phyloP scores from a whole-genome alignment of 441 rosid genomes.

The Croton setiger region DNA sequence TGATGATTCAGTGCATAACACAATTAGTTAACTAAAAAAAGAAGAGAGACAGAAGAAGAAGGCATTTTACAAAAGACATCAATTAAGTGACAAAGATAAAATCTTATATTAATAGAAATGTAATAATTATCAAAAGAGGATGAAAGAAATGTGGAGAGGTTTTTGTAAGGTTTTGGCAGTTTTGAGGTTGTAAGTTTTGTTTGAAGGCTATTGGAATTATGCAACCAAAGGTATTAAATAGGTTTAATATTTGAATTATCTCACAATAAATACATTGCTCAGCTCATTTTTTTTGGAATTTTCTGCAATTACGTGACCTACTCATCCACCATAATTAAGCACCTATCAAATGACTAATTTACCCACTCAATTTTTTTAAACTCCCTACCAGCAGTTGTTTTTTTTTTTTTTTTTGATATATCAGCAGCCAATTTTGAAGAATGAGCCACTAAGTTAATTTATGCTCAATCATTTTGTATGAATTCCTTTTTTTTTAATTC shows the following conservation, averaged over 20 bases:
- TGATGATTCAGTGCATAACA: conserved; percentile 18
- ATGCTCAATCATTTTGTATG: not conserved
- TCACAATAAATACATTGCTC: conserved; percentile 12
- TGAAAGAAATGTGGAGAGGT: conserved; percentile 6
- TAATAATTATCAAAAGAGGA: not conserved
- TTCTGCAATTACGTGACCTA: conserved; percentile 18
- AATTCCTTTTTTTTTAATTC: too few relatives aligned
- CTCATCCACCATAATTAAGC: not conserved
- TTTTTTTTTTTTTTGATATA: not conserved
- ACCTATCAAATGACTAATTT: not conserved
- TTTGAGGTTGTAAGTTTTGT: conserved; percentile 47
- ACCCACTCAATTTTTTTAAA: not conserved
- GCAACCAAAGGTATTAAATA: conserved; percentile 23
- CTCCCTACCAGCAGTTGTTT: too few relatives aligned
- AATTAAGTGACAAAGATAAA: conserved; percentile 29
- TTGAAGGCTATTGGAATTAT: conserved; percentile 36
- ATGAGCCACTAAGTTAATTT: too few relatives aligned
- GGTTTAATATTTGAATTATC: conserved; percentile 10
- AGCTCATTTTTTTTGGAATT: conserved; percentile 25
- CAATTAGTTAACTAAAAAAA: conserved; percentile 5
- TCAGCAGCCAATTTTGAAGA: too few relatives aligned
- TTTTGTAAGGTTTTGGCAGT: conserved; percentile 22
- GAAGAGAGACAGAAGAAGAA: conserved; percentile 8
- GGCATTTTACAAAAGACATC: conserved; percentile 28
- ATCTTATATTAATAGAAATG: conserved; percentile 1